phyloP scores from a whole-genome alignment of 2,329 filamentous ascomycete species.

The Raffaelea deltoideospora region DNA sequence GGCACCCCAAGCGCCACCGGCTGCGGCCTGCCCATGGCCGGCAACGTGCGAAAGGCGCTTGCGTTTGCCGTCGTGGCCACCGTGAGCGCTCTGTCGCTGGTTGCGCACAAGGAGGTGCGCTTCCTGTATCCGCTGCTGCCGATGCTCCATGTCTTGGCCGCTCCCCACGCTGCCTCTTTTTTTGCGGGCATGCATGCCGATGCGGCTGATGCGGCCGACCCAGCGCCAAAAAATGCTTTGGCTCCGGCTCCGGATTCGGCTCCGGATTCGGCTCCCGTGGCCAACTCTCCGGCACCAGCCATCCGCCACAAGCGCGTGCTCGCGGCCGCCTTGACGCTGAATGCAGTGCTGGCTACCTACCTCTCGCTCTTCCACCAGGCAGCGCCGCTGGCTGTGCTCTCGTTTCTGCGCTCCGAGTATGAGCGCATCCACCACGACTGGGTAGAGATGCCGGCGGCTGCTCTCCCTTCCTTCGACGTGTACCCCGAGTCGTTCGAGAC shows the following conservation, averaged over 20 bases:
- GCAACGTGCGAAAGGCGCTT: constrained; percentile 36
- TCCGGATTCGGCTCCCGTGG: no score
- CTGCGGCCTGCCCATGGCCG: constrained; percentile 17
- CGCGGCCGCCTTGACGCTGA: constrained; percentile 43
- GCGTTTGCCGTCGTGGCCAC: constrained; percentile 44
- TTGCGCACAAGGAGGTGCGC: constrained; percentile 92
- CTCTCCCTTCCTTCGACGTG: constrained; percentile 17
- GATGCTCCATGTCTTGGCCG: constrained; percentile 66
- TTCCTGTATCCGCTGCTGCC: constrained; percentile 92
- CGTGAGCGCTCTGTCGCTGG: constrained; percentile 50
- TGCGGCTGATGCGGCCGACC: constrained; percentile 20
- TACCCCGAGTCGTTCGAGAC: constrained; percentile 11
- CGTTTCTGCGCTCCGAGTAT: constrained; percentile 62
- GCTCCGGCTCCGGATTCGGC: constrained; percentile 4
- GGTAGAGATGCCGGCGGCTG: constrained; percentile 14
- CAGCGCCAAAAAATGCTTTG: neutral
- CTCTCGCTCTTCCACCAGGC: constrained; percentile 66
- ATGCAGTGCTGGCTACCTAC: constrained; percentile 58
- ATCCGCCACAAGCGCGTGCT: constrained; percentile 42
- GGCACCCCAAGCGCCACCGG: constrained; percentile 18
- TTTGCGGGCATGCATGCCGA: no score
- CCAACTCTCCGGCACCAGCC: constrained; percentile 10
- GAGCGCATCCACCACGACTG: constrained; percentile 36
- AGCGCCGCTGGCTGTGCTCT: constrained; percentile 59
- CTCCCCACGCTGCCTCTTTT: constrained; percentile 49